Evolutionary conservation across 2,329 filamentous ascomycete species (phyloP), one percentile per base, ranked within the genome.

Genomic region (Samsoniella hepiali): DNA sequence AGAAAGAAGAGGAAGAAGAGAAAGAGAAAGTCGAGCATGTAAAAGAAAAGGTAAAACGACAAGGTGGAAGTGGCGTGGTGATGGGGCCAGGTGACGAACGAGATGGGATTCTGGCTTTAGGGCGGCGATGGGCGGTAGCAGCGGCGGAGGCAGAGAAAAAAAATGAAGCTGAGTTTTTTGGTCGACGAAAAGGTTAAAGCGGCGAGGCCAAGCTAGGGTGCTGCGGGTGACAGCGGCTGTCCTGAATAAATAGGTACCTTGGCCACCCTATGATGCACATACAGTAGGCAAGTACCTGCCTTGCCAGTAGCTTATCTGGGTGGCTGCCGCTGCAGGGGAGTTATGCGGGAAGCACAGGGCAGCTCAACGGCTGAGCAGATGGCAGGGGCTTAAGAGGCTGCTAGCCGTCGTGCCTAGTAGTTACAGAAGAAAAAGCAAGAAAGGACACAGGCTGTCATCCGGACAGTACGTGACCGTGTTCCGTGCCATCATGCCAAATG

Each of bases 61-160:
- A 29, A 61, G 49, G 29, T 22, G 38, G 58, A 61, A 34, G 38
- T 42, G 47, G 57, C 49, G 58, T 61, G 49, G 50, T 61, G 58
- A 54, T 61, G 51, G 40, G 17, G 36, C 40, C 59, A 62, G 59
- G 59, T 62, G 59, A 62, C 59, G 59, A 40, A 55, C 32, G 40
- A 62, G 38, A 2, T 62, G 31, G 32, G 5, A n/a, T 44, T 55
- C 42, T 62, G 50, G 50, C 51, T 22, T 22, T 56, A 62, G 55
- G 58, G 58, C 58, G 58, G 49, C 49, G 58, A 54, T 51, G 58
- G 7, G 36, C 32, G 8, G 32, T 29, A 11, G 22, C n/a, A 6
- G 57, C 32, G 17, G 40, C 55, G 42, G 55, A 29, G 36, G 17
- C 7, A 15, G 47, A 60, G 57, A 60, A 60, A 53, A 44, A 22